phyloP scores from a whole-genome alignment of 2,329 filamentous ascomycete species.

The Colletotrichum musae region DNA sequence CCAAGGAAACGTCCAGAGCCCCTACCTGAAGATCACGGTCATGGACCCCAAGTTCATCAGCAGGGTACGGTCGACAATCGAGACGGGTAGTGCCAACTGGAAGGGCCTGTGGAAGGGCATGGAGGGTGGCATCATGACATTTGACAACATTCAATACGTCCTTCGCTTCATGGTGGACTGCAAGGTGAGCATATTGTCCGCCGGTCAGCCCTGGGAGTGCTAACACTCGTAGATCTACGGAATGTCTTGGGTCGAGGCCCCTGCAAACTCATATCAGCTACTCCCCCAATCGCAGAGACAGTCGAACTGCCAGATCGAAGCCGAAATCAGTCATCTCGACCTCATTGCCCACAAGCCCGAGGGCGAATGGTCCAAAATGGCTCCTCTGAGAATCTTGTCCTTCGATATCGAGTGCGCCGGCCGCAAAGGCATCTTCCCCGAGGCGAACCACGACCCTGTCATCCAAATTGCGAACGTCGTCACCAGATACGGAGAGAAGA shows the following conservation, averaged over 20 bases:
- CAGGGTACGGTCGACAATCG: slow-evolving; percentile 81
- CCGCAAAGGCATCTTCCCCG: slow-evolving; percentile 96
- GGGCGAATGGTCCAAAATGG: slow-evolving; percentile 98
- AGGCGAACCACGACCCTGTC: slow-evolving; percentile 91
- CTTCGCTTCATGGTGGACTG: slow-evolving; percentile 98
- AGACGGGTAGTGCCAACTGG: slow-evolving; percentile 86
- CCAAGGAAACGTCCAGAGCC: slow-evolving; percentile 91
- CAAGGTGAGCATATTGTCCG: slow-evolving; percentile 67
- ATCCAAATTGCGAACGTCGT: slow-evolving; percentile 99
- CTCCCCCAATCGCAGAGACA: slow-evolving; percentile 77
- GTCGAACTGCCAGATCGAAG: slow-evolving; percentile 97
- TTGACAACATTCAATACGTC: slow-evolving; percentile 96
- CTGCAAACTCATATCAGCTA: slow-evolving; percentile 80
- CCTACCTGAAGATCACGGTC: slow-evolving; percentile 94
- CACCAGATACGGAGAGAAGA: slow-evolving; percentile 93
- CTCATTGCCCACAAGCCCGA: slow-evolving; percentile 89
- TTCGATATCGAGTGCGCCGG: slow-evolving; percentile 99
- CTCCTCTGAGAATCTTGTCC: slow-evolving; percentile 90
- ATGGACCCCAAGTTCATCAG: slow-evolving; percentile 89
- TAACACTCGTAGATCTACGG: slow-evolving; percentile 76
- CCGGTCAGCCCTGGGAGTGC: neutral
- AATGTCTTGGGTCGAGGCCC: slow-evolving; percentile 97
- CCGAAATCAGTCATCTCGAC: slow-evolving; percentile 84
- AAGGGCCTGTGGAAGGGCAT: slow-evolving; percentile 87
- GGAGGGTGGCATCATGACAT: slow-evolving; percentile 84